Evolutionary conservation across 1,284 basidiomycete species (phyloP), one percentile per base, ranked within the genome.

Genomic region (Pseudozyma sp.): DNA sequence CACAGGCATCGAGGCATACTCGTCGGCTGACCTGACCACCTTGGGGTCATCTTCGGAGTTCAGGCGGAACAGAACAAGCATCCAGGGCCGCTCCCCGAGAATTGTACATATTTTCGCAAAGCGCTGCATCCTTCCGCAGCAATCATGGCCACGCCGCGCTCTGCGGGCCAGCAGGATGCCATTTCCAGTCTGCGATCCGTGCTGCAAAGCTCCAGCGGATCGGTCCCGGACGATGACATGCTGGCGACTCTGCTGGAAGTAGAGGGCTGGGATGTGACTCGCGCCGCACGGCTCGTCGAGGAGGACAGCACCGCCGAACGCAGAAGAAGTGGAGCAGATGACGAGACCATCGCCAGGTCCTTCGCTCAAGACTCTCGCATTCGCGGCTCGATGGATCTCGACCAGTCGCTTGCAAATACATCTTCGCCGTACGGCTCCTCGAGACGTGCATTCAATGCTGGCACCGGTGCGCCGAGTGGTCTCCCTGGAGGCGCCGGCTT

Each of bases 211-310:
- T 60, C 60, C 2, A 46, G 56, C 3, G 31, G 54, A 31, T 51
- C 55, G 5, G 48, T 56, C 1, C 67, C 67, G 9, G 72, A 70
- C 42, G 60, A 75, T 13, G 63, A 67, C 0, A 50, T 70, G 10
- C 68, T 75, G 30, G 59, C 64, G 19, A 70, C 67, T 4, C 39
- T 75, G 54, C 65, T 77, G n/a, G 75, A 73, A 31, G 67, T 77
- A 9, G 75, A 77, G 51, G 60, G 57, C 9, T 77, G 75, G 75
- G 59, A 74, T 37, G 70, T 74, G 37, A 35, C 44, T 6, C 60
- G 75, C 16, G 70, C 70, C 19, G 75, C 65, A 19, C 39, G 60
- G 34, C 45, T 72, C 16, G 63, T 77, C 19, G 59, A 70, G 37
- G 70, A 77, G 37, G 64, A 69, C 31, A 74, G 30, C 64, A 61